Percentiles rank a stretch among this genome's conserved stretches.
These are phyloP conservation scores for Calonectria hongkongensis DNA, from an alignment of 2,329 filamentous ascomycete genomes.

Conservation along the genomic window DNA sequence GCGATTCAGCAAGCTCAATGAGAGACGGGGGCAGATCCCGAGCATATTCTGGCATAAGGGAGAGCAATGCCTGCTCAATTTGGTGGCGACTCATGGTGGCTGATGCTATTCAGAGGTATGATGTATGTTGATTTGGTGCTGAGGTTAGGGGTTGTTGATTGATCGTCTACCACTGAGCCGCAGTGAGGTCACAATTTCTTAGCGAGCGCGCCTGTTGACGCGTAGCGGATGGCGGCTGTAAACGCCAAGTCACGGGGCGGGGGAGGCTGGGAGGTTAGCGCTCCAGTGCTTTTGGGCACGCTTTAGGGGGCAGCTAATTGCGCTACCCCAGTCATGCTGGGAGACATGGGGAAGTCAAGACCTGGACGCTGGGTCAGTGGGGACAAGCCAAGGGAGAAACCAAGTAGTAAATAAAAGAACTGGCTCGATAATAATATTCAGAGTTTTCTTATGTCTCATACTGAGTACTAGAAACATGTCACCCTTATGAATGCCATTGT, in stretches of 20 bases:
- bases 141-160: neutral
- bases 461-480: neutral
- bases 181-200: slow-evolving; percentile 19
- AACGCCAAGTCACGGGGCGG: slow-evolving; percentile 39
- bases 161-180: neutral
- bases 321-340: slow-evolving; percentile 11
- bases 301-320: slow-evolving; percentile 4
- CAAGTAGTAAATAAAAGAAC: neutral
- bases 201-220: slow-evolving; percentile 31
- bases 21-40: slow-evolving; percentile 81
- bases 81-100: slow-evolving; percentile 79
- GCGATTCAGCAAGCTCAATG: slow-evolving; percentile 80
- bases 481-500: slow-evolving; percentile 10
- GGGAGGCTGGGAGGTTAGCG: slow-evolving; percentile 17
- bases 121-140: neutral
- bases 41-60: slow-evolving; percentile 83
- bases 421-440: neutral
- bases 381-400: neutral
- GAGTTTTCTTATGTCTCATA: neutral
- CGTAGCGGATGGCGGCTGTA: slow-evolving; percentile 22
- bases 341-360: slow-evolving; percentile 13
- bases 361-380: neutral
- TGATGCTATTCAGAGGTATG: slow-evolving; percentile 2
- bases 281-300: slow-evolving; percentile 15
- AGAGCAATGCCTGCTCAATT: slow-evolving; percentile 83